phyloP scores from a whole-genome alignment of 2,329 filamentous ascomycete species.

The Claviceps sorghi region DNA sequence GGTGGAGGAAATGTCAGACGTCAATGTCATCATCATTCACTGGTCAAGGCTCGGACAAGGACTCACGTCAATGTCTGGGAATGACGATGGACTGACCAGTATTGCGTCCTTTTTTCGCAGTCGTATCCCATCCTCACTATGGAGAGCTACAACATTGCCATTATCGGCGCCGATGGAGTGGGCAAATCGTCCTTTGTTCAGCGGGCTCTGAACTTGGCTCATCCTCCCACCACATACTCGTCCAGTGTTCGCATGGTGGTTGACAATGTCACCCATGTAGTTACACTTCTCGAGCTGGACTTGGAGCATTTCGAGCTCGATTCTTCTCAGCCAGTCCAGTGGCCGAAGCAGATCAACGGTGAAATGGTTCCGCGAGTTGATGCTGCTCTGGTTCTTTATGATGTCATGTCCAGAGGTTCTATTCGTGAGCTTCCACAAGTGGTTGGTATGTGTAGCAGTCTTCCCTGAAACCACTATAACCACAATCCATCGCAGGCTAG shows the following conservation, averaged over 20 bases:
- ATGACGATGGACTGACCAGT: constrained; percentile 4
- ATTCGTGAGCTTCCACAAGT: constrained; percentile 60
- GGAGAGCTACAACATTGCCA: constrained; percentile 49
- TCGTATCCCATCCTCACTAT: constrained; percentile 25
- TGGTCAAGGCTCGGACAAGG: not conserved
- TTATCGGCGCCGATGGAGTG: constrained; percentile 51
- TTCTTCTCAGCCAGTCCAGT: constrained; percentile 42
- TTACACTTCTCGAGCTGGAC: constrained; percentile 51
- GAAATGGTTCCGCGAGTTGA: constrained; percentile 62
- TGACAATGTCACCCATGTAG: constrained; percentile 41
- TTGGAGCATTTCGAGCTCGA: constrained; percentile 50
- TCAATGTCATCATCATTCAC: not conserved
- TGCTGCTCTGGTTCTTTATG: constrained; percentile 73
- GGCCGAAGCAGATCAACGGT: constrained; percentile 55
- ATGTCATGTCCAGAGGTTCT: constrained; percentile 66
- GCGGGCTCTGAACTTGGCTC: constrained; percentile 40
- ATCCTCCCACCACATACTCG: constrained; percentile 37
- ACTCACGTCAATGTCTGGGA: constrained; percentile 1
- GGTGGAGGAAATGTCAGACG: not conserved
- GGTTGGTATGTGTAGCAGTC: constrained; percentile 41
- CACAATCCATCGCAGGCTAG: not conserved
- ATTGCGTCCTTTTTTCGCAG: constrained; percentile 10
- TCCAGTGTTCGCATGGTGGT: constrained; percentile 43
- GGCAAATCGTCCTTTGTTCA: constrained; percentile 58
- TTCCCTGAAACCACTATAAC: constrained; percentile 1